Evolutionary conservation across 345 rosid genomes (phyloP), one percentile per base, ranked within the genome.

Genomic region (Citrus inodora): DNA sequence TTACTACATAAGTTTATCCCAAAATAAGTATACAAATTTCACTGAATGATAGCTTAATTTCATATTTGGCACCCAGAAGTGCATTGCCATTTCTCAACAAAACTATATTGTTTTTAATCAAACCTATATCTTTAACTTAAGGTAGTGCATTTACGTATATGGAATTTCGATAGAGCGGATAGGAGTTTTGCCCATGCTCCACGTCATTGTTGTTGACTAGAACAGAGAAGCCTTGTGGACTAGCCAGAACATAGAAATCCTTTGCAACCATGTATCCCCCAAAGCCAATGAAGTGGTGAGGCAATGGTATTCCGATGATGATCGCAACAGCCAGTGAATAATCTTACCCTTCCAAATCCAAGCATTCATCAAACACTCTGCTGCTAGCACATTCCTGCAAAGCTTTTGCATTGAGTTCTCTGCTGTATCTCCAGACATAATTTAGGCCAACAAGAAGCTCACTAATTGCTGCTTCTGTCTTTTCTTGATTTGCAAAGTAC

Each of bases 381-480:
- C 91, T 87, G 80, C 91, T 88, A 1, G 87, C 81, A 80, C 94
- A 90, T 83, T 89, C 97, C 80, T 83, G 87, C 79, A 90, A 78
- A 78, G 93, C 91, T 79, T 89, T 89, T 22, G 95, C 88, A 65
- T 96, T 94, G 68, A 90, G 82, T 78, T 94, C 99, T 80, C 91
- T 83, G 27, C 91, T 91, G 25, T 83, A 80, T 82, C 99, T 89
- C 97, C 98, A 96, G 48, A 94, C 85, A 55, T 94, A 94, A 80
- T 96, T 94, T 69, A 96, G 90, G 63, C 98, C 99, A 60, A 96
- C 97, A 62, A 96, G 97, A 83, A 96, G 97, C 90, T 96, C 99
- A 6, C 94, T 89, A 66, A 96, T 92, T 74, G 88, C 82, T 53
- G 94, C 92, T 85, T 96, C 99, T 0, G 98, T 96, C 85, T 92